Evolutionary conservation across 2,329 filamentous ascomycete species (phyloP).

Genomic region (Epichloe bromicola): DNA sequence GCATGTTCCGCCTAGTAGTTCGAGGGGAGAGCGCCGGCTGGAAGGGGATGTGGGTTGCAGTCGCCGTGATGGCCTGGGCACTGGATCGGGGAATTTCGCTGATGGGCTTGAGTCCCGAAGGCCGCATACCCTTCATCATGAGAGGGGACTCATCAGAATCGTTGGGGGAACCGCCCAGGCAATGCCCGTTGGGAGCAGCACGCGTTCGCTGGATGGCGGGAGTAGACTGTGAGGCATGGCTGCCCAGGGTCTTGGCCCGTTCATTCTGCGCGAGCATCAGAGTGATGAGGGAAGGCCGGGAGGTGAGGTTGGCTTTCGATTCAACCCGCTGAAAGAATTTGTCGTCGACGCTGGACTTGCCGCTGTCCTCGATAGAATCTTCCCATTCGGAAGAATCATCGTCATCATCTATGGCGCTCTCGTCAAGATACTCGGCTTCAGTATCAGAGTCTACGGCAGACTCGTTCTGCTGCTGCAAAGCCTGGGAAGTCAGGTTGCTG

Average conservation of each 20-base stretch:
- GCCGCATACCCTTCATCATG: slow-evolving; percentile 48
- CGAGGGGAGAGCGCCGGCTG: slow-evolving; percentile 76
- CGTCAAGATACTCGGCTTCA: slow-evolving; percentile 55
- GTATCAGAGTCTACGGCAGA: slow-evolving; percentile 23
- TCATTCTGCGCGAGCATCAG: slow-evolving; percentile 72
- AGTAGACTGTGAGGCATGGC: slow-evolving; percentile 53
- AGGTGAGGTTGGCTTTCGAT: slow-evolving; percentile 72
- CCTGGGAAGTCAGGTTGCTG: slow-evolving; percentile 57
- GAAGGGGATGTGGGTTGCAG: slow-evolving; percentile 48
- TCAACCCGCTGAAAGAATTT: slow-evolving; percentile 84
- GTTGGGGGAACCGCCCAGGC: slow-evolving; percentile 37
- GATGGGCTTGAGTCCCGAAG: slow-evolving; percentile 37
- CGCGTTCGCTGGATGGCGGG: slow-evolving; percentile 55
- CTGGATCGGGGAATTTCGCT: slow-evolving; percentile 52
- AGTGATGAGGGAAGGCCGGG: slow-evolving; percentile 78
- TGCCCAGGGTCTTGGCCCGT: slow-evolving; percentile 55
- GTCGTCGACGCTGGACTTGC: slow-evolving; percentile 70
- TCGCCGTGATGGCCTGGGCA: slow-evolving; percentile 67
- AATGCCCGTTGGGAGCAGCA: slow-evolving; percentile 30
- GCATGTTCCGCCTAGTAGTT: slow-evolving; percentile 89
- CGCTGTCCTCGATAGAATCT: slow-evolving; percentile 65
- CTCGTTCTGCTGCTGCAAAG: slow-evolving; percentile 41
- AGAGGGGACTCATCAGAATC: slow-evolving; percentile 50
- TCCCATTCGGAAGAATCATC: slow-evolving; percentile 50
- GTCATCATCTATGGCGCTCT: slow-evolving; percentile 70